These are phyloP conservation scores for Fagus sylvatica DNA, from an alignment of 306 rosid species.

Conservation along the genomic window DNA sequence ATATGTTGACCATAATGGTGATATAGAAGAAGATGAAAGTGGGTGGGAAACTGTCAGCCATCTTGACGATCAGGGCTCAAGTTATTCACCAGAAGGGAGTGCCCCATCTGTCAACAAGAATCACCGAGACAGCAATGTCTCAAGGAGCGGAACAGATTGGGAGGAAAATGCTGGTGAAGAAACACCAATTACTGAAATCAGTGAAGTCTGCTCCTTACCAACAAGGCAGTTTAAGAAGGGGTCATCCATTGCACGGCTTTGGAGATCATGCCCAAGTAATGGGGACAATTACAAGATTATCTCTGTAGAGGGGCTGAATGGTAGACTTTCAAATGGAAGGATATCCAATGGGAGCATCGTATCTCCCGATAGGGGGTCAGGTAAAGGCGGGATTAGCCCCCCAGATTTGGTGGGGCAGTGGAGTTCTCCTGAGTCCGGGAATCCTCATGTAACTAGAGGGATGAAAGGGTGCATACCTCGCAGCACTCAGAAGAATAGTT, in stretches of 20 bases:
- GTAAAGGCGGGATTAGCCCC: slow-evolving; percentile 61
- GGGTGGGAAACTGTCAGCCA: slow-evolving; percentile 99
- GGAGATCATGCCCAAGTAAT: slow-evolving; percentile 72
- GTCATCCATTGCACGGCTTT: slow-evolving; percentile 72
- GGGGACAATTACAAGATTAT: slow-evolving; percentile 70
- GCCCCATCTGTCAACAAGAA: slow-evolving; percentile 59
- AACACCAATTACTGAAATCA: slow-evolving; percentile 69
- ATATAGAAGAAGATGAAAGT: slow-evolving; percentile 85
- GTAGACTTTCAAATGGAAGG: slow-evolving; percentile 76
- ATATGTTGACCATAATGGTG: slow-evolving; percentile 55
- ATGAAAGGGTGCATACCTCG: slow-evolving; percentile 86
- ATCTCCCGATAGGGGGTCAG: slow-evolving; percentile 67
- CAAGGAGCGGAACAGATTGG: slow-evolving; percentile 70
- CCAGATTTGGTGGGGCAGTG: slow-evolving; percentile 63
- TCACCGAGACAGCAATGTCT: slow-evolving; percentile 49
- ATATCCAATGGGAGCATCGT: slow-evolving; percentile 51
- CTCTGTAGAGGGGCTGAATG: slow-evolving; percentile 65
- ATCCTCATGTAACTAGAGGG: slow-evolving; percentile 53
- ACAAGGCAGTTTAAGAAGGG: slow-evolving; percentile 67
- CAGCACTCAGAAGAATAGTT: slow-evolving; percentile 62
- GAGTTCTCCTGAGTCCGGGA: slow-evolving; percentile 70
- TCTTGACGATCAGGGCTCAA: slow-evolving; percentile 84
- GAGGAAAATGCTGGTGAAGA: slow-evolving; percentile 61
- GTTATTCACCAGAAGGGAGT: slow-evolving; percentile 78
- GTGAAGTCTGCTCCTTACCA: slow-evolving; percentile 65